Evolutionary conservation across 2,329 filamentous ascomycete species (phyloP).

Genomic region (Alternaria tenuissima): DNA sequence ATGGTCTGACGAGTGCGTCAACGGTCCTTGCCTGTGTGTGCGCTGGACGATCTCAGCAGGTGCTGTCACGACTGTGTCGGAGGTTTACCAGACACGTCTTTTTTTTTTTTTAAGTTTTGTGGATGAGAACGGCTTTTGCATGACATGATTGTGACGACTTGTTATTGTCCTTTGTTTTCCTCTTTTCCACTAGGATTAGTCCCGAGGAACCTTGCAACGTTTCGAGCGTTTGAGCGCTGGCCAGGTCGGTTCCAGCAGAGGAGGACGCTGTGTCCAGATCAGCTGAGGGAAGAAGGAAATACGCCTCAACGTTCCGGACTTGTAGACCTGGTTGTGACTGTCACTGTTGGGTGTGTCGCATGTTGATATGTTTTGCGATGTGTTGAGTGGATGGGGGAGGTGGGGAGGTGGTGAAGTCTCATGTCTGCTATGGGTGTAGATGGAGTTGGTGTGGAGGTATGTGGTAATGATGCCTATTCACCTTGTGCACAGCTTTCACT

Average conservation of each 20-base stretch:
- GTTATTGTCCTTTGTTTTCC: neutral
- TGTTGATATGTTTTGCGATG: too few species aligned
- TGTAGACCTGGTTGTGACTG: too few species aligned
- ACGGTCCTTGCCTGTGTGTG: too few species aligned
- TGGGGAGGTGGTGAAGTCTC: neutral
- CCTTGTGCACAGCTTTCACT: neutral
- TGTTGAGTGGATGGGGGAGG: neutral
- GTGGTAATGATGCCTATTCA: neutral
- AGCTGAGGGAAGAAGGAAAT: too few species aligned
- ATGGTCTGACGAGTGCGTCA: neutral
- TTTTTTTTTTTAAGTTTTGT: too few species aligned
- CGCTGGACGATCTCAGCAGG: too few species aligned
- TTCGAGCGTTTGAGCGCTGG: neutral
- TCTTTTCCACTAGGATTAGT: neutral
- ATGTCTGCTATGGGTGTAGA: neutral
- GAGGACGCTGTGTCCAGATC: too few species aligned
- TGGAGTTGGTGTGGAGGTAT: too few species aligned
- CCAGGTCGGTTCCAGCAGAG: too few species aligned
- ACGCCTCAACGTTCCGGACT: too few species aligned
- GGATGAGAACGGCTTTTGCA: neutral
- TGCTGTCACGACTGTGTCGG: accelerated
- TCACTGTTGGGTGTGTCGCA: too few species aligned
- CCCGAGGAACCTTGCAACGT: neutral
- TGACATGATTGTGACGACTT: neutral
- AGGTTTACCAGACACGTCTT: too few species aligned